These are phyloP conservation scores for Taphrina confusa DNA, from an alignment of 1,139 yeast genomes.

Conservation along the genomic window DNA sequence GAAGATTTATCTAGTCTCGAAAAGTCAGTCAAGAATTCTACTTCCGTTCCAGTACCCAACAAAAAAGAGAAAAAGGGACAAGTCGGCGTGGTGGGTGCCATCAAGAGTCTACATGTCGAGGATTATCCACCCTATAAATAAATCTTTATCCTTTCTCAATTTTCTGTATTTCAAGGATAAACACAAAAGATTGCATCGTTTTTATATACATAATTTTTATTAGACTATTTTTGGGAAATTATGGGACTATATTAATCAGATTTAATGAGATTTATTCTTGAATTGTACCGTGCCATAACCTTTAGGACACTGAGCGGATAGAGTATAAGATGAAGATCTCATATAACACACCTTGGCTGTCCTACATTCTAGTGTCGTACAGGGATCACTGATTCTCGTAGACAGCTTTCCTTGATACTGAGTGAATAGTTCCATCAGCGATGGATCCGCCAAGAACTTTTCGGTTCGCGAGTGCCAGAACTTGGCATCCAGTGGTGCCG, in stretches of 20 bases:
- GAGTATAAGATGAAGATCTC: conserved; percentile 8
- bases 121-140: conserved; percentile 26
- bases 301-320: neutral
- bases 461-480: conserved; percentile 53
- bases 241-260: no score
- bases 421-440: neutral
- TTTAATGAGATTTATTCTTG: no score
- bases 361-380: conserved; percentile 3
- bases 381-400: conserved; percentile 6
- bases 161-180: no score
- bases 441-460: conserved; percentile 9
- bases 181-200: no score
- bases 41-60: neutral
- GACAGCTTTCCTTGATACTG: conserved; percentile 8
- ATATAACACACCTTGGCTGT: conserved; percentile 16
- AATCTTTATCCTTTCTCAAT: neutral
- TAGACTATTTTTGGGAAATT: no score
- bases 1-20: conserved; percentile 22
- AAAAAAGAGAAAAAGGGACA: conserved; percentile 13
- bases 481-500: conserved; percentile 59
- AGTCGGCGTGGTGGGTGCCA: conserved; percentile 27
- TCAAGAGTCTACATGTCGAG: conserved; percentile 8
- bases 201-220: no score
- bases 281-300: conserved; percentile 17
- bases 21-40: conserved; percentile 1